These are phyloP conservation scores for Salmacisia buchloeana DNA, from an alignment of 1,284 basidiomycete genomes.

Conservation along the genomic window DNA sequence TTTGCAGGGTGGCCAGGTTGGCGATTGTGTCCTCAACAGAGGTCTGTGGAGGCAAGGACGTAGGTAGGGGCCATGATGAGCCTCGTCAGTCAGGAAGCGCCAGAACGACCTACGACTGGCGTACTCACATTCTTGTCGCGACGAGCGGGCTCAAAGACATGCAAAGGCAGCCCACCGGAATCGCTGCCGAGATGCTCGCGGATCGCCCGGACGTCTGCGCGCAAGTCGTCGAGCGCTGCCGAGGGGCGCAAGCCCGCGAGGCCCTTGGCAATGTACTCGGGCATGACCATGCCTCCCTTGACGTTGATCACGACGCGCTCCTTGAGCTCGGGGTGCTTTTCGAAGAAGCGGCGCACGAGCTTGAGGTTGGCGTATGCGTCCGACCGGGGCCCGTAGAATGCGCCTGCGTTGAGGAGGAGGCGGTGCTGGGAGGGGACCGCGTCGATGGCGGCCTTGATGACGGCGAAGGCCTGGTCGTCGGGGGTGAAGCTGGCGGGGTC, in stretches of 20 bases:
- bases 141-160: conserved; percentile 38
- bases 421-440: too few relatives aligned
- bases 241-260: conserved; percentile 19
- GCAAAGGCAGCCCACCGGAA: conserved; percentile 23
- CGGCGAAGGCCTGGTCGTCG: conserved; percentile 60
- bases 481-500: conserved; percentile 37
- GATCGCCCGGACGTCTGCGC: conserved; percentile 24
- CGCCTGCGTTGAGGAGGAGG: conserved; percentile 51
- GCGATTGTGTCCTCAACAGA: conserved; percentile 26
- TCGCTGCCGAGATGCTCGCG: conserved; percentile 27
- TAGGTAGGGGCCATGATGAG: neutral
- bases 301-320: conserved; percentile 57
- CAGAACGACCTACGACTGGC: neutral
- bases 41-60: neutral
- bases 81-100: neutral
- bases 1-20: conserved; percentile 26
- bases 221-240: conserved; percentile 19
- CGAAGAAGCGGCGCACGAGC: conserved; percentile 55
- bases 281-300: conserved; percentile 54
- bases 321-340: conserved; percentile 58
- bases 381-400: conserved; percentile 54
- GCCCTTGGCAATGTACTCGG: conserved; percentile 18
- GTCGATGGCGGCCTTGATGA: conserved; percentile 61
- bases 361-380: conserved; percentile 53
- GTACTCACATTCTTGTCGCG: conserved; percentile 18